Base-by-base conservation (phyloP, 257 asterid species). In the Verbena officinalis region DNA sequence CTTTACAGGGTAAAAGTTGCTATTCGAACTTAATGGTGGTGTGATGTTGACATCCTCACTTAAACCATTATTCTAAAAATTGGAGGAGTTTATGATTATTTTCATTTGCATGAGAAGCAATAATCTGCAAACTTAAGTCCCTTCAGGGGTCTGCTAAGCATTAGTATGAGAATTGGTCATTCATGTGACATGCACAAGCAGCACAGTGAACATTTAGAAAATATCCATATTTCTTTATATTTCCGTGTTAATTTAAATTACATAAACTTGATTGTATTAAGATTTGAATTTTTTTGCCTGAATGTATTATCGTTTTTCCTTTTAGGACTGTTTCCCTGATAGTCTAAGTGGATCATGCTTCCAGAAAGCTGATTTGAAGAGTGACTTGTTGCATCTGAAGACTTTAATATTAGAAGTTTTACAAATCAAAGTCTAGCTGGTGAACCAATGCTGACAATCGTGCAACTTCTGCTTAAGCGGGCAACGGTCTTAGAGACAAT, bases 341-440 rank as follows among this genome's bases (percentile, higher is more conserved):
- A 1, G 31, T 42, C 55, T 42, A 42, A 1, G 15, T 4, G 23
- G 24, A 33, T 17, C 65, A 4, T 34, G 36, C 64, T 19, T 11
- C 17, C 23, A 39, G 56, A 48, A 40, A 20, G 45, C 0, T 21
- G 36, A 55, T 56, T 13, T 42, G 46, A 21, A 16, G 2, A 22
- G 30, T 7, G 45, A 22, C 4, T 59, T 42, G 12, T 36, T 33
- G 43, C 64, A 59, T 66, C 60, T 59, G n/a, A 65, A 66, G 73
- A 59, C 27, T 12, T 64, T 4, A 16, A 21, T 15, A 15, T 72
- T 7, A 19, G 1, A 21, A 13, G 14, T 20, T 64, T 13, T 19
- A 22, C 7, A 0, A 20, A 23, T 1, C 14, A 44, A 4, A 0
- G 24, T 54, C n/a, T 38, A 12, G 36, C 14, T 5, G 36, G 46